Base-by-base conservation (phyloP, 352 stramenopile genomes). In the Thraustotheca clavata region DNA sequence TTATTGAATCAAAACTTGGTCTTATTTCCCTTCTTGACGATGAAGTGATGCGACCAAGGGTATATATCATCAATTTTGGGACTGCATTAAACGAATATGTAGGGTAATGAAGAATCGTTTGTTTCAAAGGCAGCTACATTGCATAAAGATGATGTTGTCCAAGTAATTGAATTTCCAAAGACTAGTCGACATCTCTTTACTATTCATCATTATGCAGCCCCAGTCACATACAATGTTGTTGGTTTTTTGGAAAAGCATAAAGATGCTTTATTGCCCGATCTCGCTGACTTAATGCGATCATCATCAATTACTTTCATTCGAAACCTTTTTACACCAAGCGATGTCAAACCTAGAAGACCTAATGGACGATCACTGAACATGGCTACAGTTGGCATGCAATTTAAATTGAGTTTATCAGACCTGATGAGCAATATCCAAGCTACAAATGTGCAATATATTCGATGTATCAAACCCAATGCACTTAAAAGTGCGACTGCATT, bases 401-500 rank as follows among this genome's bases (percentile, higher is more conserved):
- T 91, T 63, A 96, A 96, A 46, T 79, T 87, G 50, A 91, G 98
- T 49, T 76, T 99, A 5, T 85, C 83, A 49, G 79, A 95, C 62
- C 80, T 99, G 29, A 96, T 99, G 68, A 81, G 80, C 16, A 97
- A 88, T 47, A 92, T 99, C 34, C 86, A 96, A 26, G 76, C 85
- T 47, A 98, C 94, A 4, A 89, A 98, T 54, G 94, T 98, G 1
- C 96, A 99, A 65, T 99, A 99, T 67, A 95, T 99, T 35, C 87
- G 96, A n/a, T 99, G 96, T 72, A 96, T 99, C 62, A 99, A 99
- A 72, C 96, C 97, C 1, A 99, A 99, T 74, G 93, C 97, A 68
- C 79, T 87, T 20, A 96, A 98, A 54, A 97, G 96, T 67, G 67
- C 80, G 1, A 65, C 68, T 3, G 73, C 79, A 71, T 82, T 98